These are phyloP conservation scores for Alternaria burnsii DNA, from an alignment of 2,329 filamentous ascomycete species.

Conservation along the genomic window DNA sequence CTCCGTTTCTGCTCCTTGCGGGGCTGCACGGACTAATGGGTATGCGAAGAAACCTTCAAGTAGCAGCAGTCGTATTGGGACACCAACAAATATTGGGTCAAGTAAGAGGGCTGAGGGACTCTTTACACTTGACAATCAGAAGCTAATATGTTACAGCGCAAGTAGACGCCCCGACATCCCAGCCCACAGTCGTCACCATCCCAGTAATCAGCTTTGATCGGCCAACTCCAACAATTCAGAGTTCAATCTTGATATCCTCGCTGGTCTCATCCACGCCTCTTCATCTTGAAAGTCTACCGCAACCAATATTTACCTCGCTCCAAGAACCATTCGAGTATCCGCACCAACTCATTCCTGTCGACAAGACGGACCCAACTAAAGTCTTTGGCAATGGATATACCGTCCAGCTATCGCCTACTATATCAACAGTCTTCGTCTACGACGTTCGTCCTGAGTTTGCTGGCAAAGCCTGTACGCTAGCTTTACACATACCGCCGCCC, in stretches of 20 bases:
- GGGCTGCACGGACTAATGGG: constrained; percentile 40
- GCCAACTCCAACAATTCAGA: neutral
- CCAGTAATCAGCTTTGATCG: constrained; percentile 5
- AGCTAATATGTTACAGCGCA: neutral
- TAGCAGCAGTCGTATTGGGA: constrained; percentile 18
- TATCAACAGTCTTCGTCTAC: constrained; percentile 58
- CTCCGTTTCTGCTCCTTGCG: constrained; percentile 24
- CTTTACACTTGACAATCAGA: neutral
- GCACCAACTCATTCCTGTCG: constrained; percentile 51
- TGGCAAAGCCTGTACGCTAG: constrained; percentile 58
- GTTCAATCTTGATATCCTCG: neutral
- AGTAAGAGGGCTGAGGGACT: constrained; percentile 19
- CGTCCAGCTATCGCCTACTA: constrained; percentile 51
- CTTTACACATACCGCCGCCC: constrained; percentile 57
- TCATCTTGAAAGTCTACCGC: neutral
- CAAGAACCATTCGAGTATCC: constrained; percentile 45
- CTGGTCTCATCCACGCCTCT: neutral
- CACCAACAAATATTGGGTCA: constrained; percentile 14
- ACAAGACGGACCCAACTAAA: constrained; percentile 47
- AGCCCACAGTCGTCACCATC: constrained; percentile 19
- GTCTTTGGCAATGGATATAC: constrained; percentile 53
- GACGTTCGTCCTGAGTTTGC: constrained; percentile 52
- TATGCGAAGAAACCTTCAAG: constrained; percentile 24
- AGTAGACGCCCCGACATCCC: constrained; percentile 18
- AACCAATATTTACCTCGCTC: neutral